Base-by-base conservation (phyloP, 495 filamentous ascomycete species). In the Tuber microsphaerosporum region DNA sequence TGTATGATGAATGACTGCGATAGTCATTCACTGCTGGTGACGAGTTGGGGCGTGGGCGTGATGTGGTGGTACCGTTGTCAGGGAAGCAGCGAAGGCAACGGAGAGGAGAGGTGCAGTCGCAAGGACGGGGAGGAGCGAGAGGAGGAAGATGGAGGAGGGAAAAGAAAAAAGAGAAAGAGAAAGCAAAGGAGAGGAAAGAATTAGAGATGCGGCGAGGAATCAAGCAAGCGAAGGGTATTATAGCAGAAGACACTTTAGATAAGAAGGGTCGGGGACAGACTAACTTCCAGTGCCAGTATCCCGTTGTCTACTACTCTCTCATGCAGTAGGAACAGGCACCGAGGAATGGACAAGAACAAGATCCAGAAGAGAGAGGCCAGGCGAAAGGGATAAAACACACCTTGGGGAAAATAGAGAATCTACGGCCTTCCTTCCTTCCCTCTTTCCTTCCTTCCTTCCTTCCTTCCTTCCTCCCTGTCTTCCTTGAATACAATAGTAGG, bases 121-220 rank as follows among this genome's bases (percentile, higher is more conserved):
- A 34, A 65, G 26, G 4, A 68, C 42, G 31, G 41, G 41, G 17
- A 46, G 41, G 51, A 42, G 46, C 16, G 41, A 69, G 34, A 42
- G 65, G 45, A 31, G 34, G 46, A 61, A 75, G 69, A 72, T 39
- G 26, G 26, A 31, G 51, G 75, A 44, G 26, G 8, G 45, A 51
- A 31, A 37, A 22, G 42, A 39, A 31, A 71, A 42, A 45, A 65
- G 26, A 8, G 70, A 77, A 77, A 56, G 44, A 22, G 68, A 41
- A 31, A 46, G 44, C 42, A 45, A 45, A 71, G 56, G 73, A 68
- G 48, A 42, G 74, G 74, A 70, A 56, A 71, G 34, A 61, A 56
- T 56, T 70, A 76, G 39, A 68, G 75, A 77, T 45, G 75, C 72
- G 70, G 70, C 43, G 71, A 65, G 75, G 72, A 71, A 70, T 65